Base-by-base conservation (phyloP, 805 yeast genomes). In the Candida ulmi region DNA sequence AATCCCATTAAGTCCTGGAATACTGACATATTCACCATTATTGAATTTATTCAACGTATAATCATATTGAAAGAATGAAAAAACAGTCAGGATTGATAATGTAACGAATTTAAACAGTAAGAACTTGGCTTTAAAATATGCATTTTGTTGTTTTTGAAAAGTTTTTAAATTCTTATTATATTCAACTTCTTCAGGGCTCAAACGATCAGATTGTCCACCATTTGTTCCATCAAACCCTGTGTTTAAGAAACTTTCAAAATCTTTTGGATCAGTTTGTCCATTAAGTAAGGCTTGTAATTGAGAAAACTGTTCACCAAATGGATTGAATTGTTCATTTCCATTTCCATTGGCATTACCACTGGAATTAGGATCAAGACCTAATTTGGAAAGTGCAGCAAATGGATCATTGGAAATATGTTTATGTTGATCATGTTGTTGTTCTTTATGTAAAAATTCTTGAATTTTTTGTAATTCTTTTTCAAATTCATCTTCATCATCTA, bases 61-160 rank as follows among this genome's bases (percentile, higher is more conserved):
- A 13, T 31, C 42, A 28, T 26, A 17, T 4, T 18, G 9, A 11
- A 29, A 19, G 9, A 19, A 18, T 17, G 23, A 30, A 8, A 39
- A 53, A 4, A 43, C 9, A 9, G 43, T 40, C 28, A 48, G n/a
- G 2, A 29, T 4, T 0, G 38, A 13, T 5, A 39, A 30, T 9
- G 38, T 21, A 2, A 44, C 2, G 4, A 52, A 33, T 39, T 46
- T 54, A 5, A 36, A 9, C 8, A 52, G 23, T 42, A 54, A 40
- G 24, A 50, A 47, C 18, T 35, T 29, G 1, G 60, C 57, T 19
- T 54, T 55, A 30, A 41, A 50, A 31, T 35, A 41, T 29, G 51
- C 57, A 25, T 45, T 54, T 30, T 42, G 37, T 8, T 40, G 43
- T 33, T 45, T 54, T 16, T 48, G 46, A 30, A 38, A 41, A 11